Base-by-base conservation (phyloP, 2,329 filamentous ascomycete genomes). In the Aspergillus aculeatus region DNA sequence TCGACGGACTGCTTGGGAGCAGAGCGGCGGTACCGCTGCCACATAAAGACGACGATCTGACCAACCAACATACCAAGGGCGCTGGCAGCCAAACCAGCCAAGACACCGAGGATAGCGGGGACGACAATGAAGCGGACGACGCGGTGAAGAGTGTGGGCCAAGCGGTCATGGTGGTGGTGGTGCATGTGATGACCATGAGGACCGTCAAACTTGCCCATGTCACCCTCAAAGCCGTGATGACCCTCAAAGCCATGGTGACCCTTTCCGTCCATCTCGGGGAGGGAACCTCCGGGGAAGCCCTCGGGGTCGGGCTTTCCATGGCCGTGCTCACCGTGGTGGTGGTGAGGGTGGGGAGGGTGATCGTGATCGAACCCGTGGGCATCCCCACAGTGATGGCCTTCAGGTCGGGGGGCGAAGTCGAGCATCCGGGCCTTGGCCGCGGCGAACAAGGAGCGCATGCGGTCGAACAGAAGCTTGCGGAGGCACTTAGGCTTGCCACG, bases 11-110 rank as follows among this genome's bases (percentile, higher is more conserved):
- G 68, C 50, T 66, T 58, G 29, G 63, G 65, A 26, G 68, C 62
- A 51, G 68, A 69, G 23, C 74, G 73, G 52, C 73, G 76, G 64
- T 73, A 75, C 58, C 74, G 75, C 53, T 74, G 70, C 78, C 80
- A 81, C 50, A 81, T 52, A 67, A 77, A 80, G 31, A 79, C 71
- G 47, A 80, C 72, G 31, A 73, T 65, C 67, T 81, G 78, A 31
- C 79, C 79, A 49, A 81, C 71, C n/a, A 82, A 66, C 76, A 81
- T 79, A 50, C 79, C 80, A 48, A 82, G 64, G 10, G 76, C 77
- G 60, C 76, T 78, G 29, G 79, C 78, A 48, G 75, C 71, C 56
- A 82, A 66, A 58, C 78, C 79, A 29, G 78, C 78, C 26, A 79
- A 68, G 32, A 81, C 71, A 47, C 80, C 80, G 5, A 81, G 66